Conservation (phyloP, 129 eudicot genomes). For the Pulicaria dysenterica region DNA sequence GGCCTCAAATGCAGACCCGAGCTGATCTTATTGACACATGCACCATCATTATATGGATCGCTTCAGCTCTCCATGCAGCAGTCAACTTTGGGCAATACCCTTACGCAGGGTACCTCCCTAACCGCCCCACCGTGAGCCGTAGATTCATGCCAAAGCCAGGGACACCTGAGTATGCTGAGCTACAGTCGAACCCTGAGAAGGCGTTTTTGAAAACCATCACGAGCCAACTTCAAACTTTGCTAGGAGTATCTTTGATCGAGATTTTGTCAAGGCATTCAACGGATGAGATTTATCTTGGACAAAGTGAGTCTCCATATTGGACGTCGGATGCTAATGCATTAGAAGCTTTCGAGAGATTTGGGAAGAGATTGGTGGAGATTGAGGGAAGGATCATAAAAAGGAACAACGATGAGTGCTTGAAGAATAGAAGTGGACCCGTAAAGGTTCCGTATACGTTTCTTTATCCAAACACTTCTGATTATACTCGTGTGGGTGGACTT, state of each 20-base stretch:
- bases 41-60: constrained; percentile 61
- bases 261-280: constrained; percentile 53
- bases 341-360: constrained; percentile 42
- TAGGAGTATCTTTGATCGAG: constrained; percentile 56
- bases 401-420: constrained; percentile 35
- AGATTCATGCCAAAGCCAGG: constrained; percentile 56
- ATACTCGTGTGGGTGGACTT: constrained; percentile 42
- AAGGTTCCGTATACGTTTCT: constrained; percentile 45
- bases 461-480: constrained; percentile 51
- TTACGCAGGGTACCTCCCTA: constrained; percentile 62
- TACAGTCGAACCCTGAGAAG: constrained; percentile 45
- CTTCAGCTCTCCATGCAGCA: constrained; percentile 65
- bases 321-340: constrained; percentile 43
- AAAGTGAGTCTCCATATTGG: constrained; percentile 51
- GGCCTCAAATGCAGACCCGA: constrained; percentile 49
- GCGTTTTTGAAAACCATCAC: constrained; percentile 59
- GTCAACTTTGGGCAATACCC: constrained; percentile 46
- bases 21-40: constrained; percentile 42
- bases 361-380: constrained; percentile 42
- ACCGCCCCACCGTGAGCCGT: constrained; percentile 62
- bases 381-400: constrained; percentile 39
- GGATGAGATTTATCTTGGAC: constrained; percentile 65
- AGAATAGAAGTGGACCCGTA: constrained; percentile 52
- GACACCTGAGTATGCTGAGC: constrained; percentile 42
- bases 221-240: constrained; percentile 51